Base-by-base conservation (phyloP, 179 eudicot genomes). In the Sideroxylon spinosum region DNA sequence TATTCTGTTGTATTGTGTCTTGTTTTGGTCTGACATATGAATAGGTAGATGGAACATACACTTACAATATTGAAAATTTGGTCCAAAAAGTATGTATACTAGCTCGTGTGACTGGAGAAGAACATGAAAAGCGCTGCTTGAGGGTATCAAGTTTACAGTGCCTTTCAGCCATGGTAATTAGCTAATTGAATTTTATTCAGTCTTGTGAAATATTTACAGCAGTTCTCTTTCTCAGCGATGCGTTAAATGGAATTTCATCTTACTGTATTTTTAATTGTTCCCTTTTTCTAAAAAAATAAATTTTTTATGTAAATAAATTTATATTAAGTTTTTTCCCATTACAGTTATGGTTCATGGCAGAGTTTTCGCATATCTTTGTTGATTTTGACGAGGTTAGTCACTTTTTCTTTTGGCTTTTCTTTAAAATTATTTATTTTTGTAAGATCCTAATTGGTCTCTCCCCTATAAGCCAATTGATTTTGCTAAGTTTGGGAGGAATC, bases 271-370 rank as follows among this genome's bases (percentile, higher is more conserved):
- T 53, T 68, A 25, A 52, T 29, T 22, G 17, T 56, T 57, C 0
- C 13, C 17, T 52, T 20, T 44, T 10, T 37, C 44, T 19, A 23
- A 3, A 23, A 26, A 8, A 26, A 25, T 25, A 17, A 16, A 17
- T 26, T 14, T 20, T 46, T 48, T 9, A 26, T 76, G 23, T 53
- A 29, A 64, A 12, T 75, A 25, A 29, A 29, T 37, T 37, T 37
- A 32, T 28, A 49, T 46, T 9, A 7, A 17, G 26, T 46, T 68
- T 48, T 60, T 11, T 70, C 65, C 56, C 63, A 68, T 76, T 83
- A 85, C 96, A 96, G 99, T 85, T 96, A 28, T 94, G 99, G 99
- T 96, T 89, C 87, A 96, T 96, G 99, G 84, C 91, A 10, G 91
- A 90, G 82, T 91, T 88, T 76, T 91, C 98, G 28, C 91, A 91